Conservation (phyloP, 1,139 yeast genomes). For the Taiozyma sp. region DNA sequence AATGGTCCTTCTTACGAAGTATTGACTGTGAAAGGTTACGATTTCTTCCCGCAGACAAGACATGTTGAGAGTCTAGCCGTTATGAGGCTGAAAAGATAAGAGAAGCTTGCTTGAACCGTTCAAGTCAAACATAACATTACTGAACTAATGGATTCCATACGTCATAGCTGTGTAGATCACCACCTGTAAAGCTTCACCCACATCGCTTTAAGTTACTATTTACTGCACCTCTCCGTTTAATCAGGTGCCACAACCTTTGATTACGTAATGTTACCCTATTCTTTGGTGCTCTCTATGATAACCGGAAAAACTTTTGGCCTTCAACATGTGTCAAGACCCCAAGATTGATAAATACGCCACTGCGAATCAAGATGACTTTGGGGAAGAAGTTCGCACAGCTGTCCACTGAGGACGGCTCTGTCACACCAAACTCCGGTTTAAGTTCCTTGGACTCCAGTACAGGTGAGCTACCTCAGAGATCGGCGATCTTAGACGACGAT, state of each 20-base stretch:
- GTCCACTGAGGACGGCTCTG: not conserved
- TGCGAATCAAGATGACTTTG: not conserved
- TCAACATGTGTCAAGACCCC: not conserved
- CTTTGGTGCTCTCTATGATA: not conserved
- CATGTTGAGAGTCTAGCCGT: constrained; percentile 87
- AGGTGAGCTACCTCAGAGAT: not conserved
- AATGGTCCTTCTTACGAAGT: constrained; percentile 40
- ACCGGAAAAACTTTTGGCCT: not conserved
- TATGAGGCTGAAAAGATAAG: constrained; percentile 24
- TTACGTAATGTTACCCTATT: not conserved
- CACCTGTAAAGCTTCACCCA: not conserved
- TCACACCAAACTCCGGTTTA: not conserved
- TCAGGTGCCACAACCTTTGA: not conserved
- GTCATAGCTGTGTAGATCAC: not conserved
- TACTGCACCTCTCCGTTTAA: not conserved
- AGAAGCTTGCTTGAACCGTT: not conserved
- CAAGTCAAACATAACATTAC: too few species aligned
- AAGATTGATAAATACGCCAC: not conserved
- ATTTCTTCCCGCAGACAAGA: constrained; percentile 86
- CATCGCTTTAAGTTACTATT: not conserved
- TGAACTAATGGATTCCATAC: too few species aligned
- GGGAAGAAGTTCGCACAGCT: not conserved
- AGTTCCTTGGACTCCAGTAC: not conserved
- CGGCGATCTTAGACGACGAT: constrained; percentile 5
- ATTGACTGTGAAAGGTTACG: constrained; percentile 73